phyloP scores from a whole-genome alignment of 257 asterid species.

The Solanum infundibuliforme region DNA sequence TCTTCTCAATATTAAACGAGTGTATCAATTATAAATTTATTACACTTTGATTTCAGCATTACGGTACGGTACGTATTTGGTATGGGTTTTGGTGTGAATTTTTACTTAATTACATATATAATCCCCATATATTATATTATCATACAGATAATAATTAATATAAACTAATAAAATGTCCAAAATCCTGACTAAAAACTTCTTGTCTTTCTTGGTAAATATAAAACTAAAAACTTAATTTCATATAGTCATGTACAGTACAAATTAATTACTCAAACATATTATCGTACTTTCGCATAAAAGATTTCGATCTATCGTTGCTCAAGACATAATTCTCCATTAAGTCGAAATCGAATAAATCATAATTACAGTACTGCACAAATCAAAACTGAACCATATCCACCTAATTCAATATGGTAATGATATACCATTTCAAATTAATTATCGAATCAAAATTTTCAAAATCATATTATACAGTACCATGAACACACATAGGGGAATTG shows the following conservation, averaged over 20 bases:
- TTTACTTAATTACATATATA: neutral
- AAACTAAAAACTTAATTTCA: neutral
- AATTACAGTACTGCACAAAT: neutral
- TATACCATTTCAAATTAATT: neutral
- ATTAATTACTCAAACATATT: neutral
- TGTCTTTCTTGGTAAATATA: neutral
- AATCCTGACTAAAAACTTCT: neutral
- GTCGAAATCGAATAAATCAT: neutral
- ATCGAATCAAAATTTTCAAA: neutral
- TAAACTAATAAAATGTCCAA: neutral
- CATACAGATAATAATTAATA: neutral
- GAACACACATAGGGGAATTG: constrained; percentile 15
- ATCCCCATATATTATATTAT: too few relatives aligned
- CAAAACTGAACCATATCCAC: neutral
- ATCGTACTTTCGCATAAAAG: neutral
- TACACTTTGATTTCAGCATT: neutral
- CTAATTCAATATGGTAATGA: neutral
- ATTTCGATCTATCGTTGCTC: too few relatives aligned
- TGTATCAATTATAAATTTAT: too few relatives aligned
- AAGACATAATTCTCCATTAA: neutral
- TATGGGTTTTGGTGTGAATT: too few relatives aligned
- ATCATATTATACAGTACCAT: neutral
- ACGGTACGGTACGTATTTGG: neutral
- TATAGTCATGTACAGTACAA: neutral
- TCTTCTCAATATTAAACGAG: too few relatives aligned